phyloP scores from a whole-genome alignment of 2,329 filamentous ascomycete genomes.

The Exserohilum turcica region DNA sequence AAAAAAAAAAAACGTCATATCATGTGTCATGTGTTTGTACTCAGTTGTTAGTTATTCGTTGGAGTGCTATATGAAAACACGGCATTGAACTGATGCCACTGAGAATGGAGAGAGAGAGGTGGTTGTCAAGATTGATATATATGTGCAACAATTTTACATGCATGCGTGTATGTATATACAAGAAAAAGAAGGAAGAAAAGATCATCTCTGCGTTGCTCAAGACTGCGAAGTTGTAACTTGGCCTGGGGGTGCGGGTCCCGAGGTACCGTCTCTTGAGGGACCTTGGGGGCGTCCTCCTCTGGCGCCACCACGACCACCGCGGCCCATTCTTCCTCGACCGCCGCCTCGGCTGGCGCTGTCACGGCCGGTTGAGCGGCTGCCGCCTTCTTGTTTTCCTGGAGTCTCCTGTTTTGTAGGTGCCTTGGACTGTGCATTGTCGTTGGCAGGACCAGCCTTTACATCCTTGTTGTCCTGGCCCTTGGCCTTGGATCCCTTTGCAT shows the following conservation, averaged over 20 bases:
- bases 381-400: too few species aligned
- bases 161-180: background rate
- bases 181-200: too few species aligned
- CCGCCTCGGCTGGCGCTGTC: constrained; percentile 19
- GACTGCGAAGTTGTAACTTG: background rate
- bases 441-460: constrained; percentile 5
- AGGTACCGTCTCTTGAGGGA: constrained; percentile 14
- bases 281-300: constrained; percentile 31
- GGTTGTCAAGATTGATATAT: background rate
- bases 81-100: too few species aligned
- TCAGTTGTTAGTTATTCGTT: too few species aligned
- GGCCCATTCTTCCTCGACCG: constrained; percentile 24
- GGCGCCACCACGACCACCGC: constrained; percentile 30
- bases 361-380: constrained; percentile 10
- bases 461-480: constrained; percentile 31
- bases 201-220: too few species aligned
- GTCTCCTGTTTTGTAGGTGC: constrained; percentile 7
- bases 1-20: too few species aligned
- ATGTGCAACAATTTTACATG: too few species aligned
- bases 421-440: constrained; percentile 10
- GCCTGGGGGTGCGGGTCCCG: background rate
- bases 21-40: too few species aligned
- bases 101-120: background rate
- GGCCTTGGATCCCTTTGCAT: constrained; percentile 13
- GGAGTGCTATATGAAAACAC: too few species aligned